Conservation (phyloP, 495 filamentous ascomycete species). For the Xylaria telfairii region DNA sequence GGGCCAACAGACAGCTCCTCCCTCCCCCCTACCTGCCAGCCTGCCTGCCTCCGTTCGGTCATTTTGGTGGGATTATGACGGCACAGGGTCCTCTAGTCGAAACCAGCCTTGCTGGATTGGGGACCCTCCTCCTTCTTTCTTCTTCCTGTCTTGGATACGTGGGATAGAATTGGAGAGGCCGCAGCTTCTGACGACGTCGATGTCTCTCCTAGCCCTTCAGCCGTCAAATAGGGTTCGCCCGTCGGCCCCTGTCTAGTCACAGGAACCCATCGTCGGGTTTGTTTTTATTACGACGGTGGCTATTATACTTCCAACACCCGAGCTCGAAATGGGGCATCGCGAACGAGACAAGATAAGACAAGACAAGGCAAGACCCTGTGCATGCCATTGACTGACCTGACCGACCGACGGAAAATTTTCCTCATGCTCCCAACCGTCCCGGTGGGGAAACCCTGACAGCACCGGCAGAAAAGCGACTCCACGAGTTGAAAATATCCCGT, state of each 20-base stretch:
- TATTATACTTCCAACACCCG: not conserved
- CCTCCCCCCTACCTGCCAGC: not conserved
- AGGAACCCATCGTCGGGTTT: not conserved
- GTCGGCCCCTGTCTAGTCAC: conserved; percentile 13
- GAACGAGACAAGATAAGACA: not conserved
- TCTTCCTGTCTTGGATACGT: not conserved
- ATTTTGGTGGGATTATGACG: not conserved
- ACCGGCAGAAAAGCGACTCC: conserved; percentile 4
- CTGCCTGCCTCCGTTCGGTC: not conserved
- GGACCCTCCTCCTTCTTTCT: not conserved
- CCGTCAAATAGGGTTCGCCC: conserved; percentile 25
- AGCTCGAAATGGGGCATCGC: not conserved
- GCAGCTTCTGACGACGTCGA: conserved; percentile 17
- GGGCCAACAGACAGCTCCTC: not conserved
- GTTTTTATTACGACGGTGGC: not conserved
- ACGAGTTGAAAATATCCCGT: not conserved
- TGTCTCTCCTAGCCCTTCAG: conserved; percentile 5
- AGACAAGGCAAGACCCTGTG: not conserved
- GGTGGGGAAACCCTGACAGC: not conserved
- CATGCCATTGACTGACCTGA: not conserved
- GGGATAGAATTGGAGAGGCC: conserved; percentile 12
- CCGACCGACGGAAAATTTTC: not conserved
- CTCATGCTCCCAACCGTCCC: not conserved
- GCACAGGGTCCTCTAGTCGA: conserved; percentile 14
- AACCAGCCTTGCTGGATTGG: conserved; percentile 9